Conservation (phyloP, 306 rosid genomes). For the Clitoria ternatea region DNA sequence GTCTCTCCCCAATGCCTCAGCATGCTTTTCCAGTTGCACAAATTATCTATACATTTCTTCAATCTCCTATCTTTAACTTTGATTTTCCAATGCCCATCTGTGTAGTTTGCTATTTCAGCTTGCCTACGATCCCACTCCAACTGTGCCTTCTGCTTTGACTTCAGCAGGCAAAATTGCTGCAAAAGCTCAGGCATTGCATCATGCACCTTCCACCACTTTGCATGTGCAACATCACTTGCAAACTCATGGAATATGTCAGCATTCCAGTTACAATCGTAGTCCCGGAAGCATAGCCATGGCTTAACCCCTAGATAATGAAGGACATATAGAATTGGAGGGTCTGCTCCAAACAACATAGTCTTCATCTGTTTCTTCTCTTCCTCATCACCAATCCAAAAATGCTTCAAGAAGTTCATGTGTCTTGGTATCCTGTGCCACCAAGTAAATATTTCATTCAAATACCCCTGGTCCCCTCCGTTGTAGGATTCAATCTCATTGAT, state of each 20-base stretch:
- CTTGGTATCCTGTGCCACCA: constrained; percentile 99
- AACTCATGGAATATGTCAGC: constrained; percentile 73
- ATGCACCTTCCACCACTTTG: constrained; percentile 85
- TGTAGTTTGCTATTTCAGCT: constrained; percentile 68
- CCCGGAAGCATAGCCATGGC: constrained; percentile 91
- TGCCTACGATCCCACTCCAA: constrained; percentile 79
- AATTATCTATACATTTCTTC: constrained; percentile 64
- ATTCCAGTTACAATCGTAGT: constrained; percentile 95
- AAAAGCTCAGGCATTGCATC: constrained; percentile 81
- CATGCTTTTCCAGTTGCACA: constrained; percentile 87
- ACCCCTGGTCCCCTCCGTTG: constrained; percentile 97
- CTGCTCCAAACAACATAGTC: constrained; percentile 67
- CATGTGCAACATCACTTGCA: constrained; percentile 89
- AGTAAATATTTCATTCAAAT: constrained; percentile 80
- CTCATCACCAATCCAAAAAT: constrained; percentile 89
- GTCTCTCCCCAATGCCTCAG: constrained; percentile 95
- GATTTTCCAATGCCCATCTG: constrained; percentile 80
- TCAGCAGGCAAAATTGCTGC: constrained; percentile 75
- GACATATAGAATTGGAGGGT: constrained; percentile 79
- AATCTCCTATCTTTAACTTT: constrained; percentile 56
- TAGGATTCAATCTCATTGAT: constrained; percentile 80
- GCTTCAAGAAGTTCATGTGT: constrained; percentile 94
- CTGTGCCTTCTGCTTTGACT: constrained; percentile 90
- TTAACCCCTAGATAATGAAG: constrained; percentile 83
- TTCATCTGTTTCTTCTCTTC: constrained; percentile 76